Evolutionary conservation across 2,329 filamentous ascomycete genomes (phyloP), one percentile per base, ranked within the genome.

Genomic region (Xylariaceae sp.): DNA sequence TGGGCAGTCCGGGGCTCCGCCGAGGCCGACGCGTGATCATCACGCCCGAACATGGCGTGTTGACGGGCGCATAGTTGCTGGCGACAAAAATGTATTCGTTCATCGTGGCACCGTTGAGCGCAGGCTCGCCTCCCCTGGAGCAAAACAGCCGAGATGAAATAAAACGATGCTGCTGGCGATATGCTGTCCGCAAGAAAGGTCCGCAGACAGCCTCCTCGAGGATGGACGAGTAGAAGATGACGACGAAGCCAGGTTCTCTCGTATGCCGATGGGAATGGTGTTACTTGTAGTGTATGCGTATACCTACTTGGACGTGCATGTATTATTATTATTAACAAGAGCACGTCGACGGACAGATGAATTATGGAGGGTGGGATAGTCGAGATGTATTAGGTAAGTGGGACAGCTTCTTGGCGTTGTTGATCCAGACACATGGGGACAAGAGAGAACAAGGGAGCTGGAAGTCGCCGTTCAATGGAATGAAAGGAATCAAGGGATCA

Each of bases 51-150:
- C 63, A 65, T 1, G 62, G 57, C 18, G 65, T 48, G 58, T 35
- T 59, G 56, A 56, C 54, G 34, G 63, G 61, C 48, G 56, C 58
- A 60, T 68, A 61, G 44, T 60, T 62, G 44, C 64, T 63, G 17
- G 65, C 57, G 17, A 63, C 55, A 55, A 69, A 69, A n/a, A 64
- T 64, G 55, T 65, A 70, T 45, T 70, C 67, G 58, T 61, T 65
- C 67, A 70, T 70, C 34, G 51, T 56, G 58, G 35, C 18, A 34
- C 6, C 8, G 37, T 49, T 15, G 49, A 35, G 37, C 37, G 49
- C 55, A 56, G 58, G 61, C 61, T 62, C 63, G 55, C 51, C 57
- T 57, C 55, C 57, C 57, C 42, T 52, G 51, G 37, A 53, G 51
- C 44, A 44, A 37, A 51, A 57, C 35, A 17, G 51, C 2, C 48